phyloP scores from a whole-genome alignment of 73 alveolate genomes.

The Paraurostyla sp. region DNA sequence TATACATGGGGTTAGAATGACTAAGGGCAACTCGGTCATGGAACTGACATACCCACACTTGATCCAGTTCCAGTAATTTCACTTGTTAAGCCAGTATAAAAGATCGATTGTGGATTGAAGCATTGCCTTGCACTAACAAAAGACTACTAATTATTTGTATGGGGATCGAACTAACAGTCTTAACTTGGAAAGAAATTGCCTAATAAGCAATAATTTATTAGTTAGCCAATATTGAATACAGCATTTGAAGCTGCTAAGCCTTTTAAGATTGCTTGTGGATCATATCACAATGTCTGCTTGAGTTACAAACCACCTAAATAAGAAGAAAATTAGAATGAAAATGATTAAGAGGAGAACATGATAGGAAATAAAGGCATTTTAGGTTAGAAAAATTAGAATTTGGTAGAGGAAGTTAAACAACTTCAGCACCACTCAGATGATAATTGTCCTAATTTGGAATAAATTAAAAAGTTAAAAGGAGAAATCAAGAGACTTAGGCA shows the following conservation, averaged over 20 bases:
- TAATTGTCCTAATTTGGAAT: conserved; percentile 60
- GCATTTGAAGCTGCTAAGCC: conserved; percentile 78
- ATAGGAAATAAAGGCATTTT: conserved; percentile 7
- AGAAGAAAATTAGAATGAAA: conserved; percentile 25
- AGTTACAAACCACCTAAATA: conserved; percentile 68
- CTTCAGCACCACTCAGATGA: conserved; percentile 42
- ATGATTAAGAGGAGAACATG: conserved; percentile 24
- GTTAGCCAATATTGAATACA: conserved; percentile 55
- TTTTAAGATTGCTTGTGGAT: conserved; percentile 81
- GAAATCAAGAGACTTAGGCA: conserved; percentile 71
- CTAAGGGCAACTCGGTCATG: conserved; percentile 93
- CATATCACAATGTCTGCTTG: conserved; percentile 78
- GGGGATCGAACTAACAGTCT: conserved; percentile 85
- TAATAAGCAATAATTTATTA: conserved; percentile 48
- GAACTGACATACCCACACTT: conserved; percentile 78
- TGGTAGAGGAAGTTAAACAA: conserved; percentile 7
- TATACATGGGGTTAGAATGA: conserved; percentile 93
- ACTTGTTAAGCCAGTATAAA: conserved; percentile 6
- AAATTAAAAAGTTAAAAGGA: conserved; percentile 68
- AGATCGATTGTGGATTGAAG: conserved; percentile 85
- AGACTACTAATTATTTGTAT: conserved; percentile 75
- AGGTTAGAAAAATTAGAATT: not conserved
- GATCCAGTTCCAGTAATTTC: conserved; percentile 64
- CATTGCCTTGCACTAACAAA: conserved; percentile 80
- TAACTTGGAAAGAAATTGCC: conserved; percentile 76